Evolutionary conservation across 805 yeast species (phyloP).

Genomic region (Lipomyces yamadae): DNA sequence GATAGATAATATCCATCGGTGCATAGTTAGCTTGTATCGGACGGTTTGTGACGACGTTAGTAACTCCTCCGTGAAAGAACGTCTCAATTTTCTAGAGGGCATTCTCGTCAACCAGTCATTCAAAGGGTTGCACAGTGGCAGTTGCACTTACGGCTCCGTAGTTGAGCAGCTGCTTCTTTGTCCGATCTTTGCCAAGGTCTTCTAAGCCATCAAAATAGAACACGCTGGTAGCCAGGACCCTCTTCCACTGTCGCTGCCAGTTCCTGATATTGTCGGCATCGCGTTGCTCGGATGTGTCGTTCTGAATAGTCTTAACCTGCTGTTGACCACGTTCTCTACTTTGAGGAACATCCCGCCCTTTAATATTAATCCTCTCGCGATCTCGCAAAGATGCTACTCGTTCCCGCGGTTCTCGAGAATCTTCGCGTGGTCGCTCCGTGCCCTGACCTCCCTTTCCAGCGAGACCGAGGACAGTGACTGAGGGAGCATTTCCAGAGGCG

Average conservation of each 20-base stretch:
- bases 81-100: constrained; percentile 51
- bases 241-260: constrained; percentile 72
- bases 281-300: constrained; percentile 8
- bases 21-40: constrained; percentile 52
- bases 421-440: neutral
- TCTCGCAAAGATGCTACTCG: constrained; percentile 12
- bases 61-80: constrained; percentile 65
- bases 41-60: constrained; percentile 79
- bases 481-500: constrained; percentile 2
- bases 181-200: constrained; percentile 39
- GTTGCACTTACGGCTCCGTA: constrained; percentile 44
- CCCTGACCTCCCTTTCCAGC: neutral
- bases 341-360: neutral
- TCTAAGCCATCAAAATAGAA: constrained; percentile 65
- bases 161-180: constrained; percentile 39
- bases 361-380: constrained; percentile 1
- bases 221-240: constrained; percentile 61
- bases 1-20: constrained; percentile 63
- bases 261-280: constrained; percentile 30
- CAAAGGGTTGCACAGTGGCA: constrained; percentile 31
- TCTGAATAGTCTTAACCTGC: constrained; percentile 8
- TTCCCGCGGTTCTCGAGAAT: constrained; percentile 1
- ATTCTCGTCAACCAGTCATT: constrained; percentile 58
- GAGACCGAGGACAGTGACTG: neutral
- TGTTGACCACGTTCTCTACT: constrained; percentile 5